Conservation (phyloP, 176 grass and related monocot genomes). For the Tuctoria greenei region DNA sequence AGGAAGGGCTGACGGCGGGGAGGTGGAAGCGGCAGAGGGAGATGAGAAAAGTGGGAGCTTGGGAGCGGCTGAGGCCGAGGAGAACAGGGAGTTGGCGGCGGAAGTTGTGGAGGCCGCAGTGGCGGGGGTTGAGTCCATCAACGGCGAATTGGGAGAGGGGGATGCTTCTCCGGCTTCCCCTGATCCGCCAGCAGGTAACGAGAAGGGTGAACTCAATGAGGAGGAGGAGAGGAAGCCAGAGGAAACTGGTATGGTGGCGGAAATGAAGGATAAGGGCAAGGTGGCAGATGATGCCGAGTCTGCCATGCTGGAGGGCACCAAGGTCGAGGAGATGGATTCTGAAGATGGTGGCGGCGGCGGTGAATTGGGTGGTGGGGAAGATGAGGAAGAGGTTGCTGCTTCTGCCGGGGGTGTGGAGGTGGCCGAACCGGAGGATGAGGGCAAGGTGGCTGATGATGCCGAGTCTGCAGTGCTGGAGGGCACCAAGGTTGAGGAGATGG, state of each 20-base stretch:
- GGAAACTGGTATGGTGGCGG: neutral
- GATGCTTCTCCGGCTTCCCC: slow-evolving; percentile 19
- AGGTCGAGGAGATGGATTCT: slow-evolving; percentile 2
- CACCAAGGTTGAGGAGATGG: slow-evolving; percentile 1
- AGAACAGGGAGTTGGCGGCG: neutral
- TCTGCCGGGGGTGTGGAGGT: neutral
- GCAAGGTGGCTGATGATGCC: neutral
- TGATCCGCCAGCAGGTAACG: slow-evolving; percentile 14
- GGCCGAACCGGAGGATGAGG: neutral
- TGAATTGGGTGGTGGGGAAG: neutral
- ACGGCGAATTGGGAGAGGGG: slow-evolving; percentile 27
- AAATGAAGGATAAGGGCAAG: slow-evolving; percentile 6
- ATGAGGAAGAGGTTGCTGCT: slow-evolving; percentile 8
- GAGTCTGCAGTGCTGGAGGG: neutral
- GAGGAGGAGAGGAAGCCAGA: neutral
- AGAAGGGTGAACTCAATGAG: slow-evolving; percentile 14
- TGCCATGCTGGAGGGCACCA: neutral
- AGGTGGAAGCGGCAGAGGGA: neutral
- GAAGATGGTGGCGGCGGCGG: slow-evolving; percentile 20
- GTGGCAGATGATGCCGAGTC: neutral
- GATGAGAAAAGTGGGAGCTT: neutral
- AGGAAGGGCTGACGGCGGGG: neutral
- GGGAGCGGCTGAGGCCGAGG: neutral
- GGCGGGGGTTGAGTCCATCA: neutral
- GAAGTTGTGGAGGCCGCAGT: neutral